Evolutionary conservation across 2,329 filamentous ascomycete species (phyloP), one percentile per base, ranked within the genome.

Genomic region (Coniochaeta hoffmannii): DNA sequence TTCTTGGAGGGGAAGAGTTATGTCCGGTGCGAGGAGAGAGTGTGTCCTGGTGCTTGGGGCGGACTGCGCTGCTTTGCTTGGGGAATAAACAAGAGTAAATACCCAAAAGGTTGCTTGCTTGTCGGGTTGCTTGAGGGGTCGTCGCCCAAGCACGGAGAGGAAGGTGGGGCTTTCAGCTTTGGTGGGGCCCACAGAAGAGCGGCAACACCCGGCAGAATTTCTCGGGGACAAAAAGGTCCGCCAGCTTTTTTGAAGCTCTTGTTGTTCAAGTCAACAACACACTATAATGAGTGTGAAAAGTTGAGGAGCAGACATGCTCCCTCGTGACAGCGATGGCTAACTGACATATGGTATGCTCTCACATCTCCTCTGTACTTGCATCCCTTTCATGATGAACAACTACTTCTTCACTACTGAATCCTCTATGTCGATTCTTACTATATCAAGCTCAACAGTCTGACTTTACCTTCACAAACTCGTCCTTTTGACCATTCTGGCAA

Each of bases 391-490:
- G 80, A 85, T 85, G 80, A 84, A 73, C 68, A 73, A 62, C 66
- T 73, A 75, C 73, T 80, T 82, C 81, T 80, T 80, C 81, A 31
- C 81, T 82, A 81, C 81, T 78, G 78, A 85, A 82, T 71, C 64
- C 60, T 65, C 67, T 62, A 76, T 83, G 80, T 82, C 77, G 80
- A 83, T 63, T 66, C 64, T 62, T 61, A 73, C 76, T 71, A 71
- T 73, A 79, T 82, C 80, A 83, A 83, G 79, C 80, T 83, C 78
- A 82, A 82, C 78, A 82, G 78, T 84, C 79, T 84, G 80, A 83
- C 26, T 53, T 38, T 46, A 24, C 55, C 19, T 44, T 50, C 19
- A 36, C n/a, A 19, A 22, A 19, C 17, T 41, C 10, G 4, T 49
- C 38, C 7, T 24, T 31, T 12, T 54, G 31, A 12, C 49, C 30